These are phyloP conservation scores for Scedosporium aurantiacum DNA, from an alignment of 2,329 filamentous ascomycete genomes.

Conservation along the genomic window DNA sequence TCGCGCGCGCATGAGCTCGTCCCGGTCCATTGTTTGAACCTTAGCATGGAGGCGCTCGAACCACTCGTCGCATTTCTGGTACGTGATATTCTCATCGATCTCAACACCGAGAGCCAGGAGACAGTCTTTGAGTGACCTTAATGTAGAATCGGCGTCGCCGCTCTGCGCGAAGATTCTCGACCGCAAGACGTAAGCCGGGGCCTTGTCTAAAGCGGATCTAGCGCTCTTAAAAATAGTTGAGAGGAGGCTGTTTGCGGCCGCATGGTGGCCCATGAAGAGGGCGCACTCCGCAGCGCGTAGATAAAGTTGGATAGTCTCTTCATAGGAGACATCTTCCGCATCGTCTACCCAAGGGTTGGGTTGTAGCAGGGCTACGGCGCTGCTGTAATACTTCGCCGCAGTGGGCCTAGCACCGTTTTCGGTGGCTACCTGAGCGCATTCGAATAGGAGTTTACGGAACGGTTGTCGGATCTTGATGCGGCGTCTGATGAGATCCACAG, in stretches of 20 bases:
- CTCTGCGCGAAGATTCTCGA: constrained; percentile 67
- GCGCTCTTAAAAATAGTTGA: constrained; percentile 59
- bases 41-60: constrained; percentile 54
- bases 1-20: constrained; percentile 31
- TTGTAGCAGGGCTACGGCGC: constrained; percentile 70
- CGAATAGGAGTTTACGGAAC: constrained; percentile 66
- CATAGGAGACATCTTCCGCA: constrained; percentile 64
- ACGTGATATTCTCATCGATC: constrained; percentile 55
- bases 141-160: constrained; percentile 59
- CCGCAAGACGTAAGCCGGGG: constrained; percentile 72
- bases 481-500: constrained; percentile 61
- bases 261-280: constrained; percentile 63
- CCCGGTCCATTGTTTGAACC: constrained; percentile 46
- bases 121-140: constrained; percentile 60
- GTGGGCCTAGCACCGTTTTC: constrained; percentile 77
- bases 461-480: constrained; percentile 48
- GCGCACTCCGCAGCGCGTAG: constrained; percentile 74
- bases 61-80: constrained; percentile 65
- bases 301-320: constrained; percentile 73
- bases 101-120: constrained; percentile 57
- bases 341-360: constrained; percentile 64
- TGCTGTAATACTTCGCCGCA: constrained; percentile 69
- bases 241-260: constrained; percentile 58
- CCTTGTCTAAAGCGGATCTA: constrained; percentile 65
- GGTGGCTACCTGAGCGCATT: constrained; percentile 66